Percentiles rank a stretch among this genome's conserved stretches.
Evolutionary conservation across 257 asterid genomes (phyloP).

Genomic region (Solanum paucissectum): DNA sequence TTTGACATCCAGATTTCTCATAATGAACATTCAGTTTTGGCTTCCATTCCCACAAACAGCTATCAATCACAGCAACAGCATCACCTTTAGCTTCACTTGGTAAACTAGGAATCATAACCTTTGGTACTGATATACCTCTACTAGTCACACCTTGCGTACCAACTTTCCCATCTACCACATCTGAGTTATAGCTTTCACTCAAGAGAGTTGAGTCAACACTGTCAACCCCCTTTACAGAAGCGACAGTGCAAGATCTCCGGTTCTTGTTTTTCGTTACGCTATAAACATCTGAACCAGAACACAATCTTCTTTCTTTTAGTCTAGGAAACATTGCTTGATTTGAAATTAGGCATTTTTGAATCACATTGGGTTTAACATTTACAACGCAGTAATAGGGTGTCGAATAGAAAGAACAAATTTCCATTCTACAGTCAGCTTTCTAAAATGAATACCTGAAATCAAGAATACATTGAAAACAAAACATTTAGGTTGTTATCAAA

Average conservation of each 20-base stretch:
- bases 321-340: constrained; percentile 13
- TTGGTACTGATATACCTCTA: constrained; percentile 31
- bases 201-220: constrained; percentile 26
- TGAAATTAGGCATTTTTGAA: constrained; percentile 14
- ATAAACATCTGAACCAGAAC: constrained; percentile 13
- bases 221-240: constrained; percentile 25
- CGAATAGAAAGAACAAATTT: constrained; percentile 38
- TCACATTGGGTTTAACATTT: constrained; percentile 14
- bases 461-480: constrained; percentile 2
- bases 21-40: constrained; percentile 73
- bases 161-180: constrained; percentile 41
- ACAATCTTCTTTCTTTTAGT: constrained; percentile 12
- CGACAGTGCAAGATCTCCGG: constrained; percentile 4
- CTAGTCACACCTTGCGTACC: constrained; percentile 16
- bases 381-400: constrained; percentile 17
- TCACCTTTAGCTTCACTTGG: constrained; percentile 51
- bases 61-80: constrained; percentile 36
- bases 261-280: constrained; percentile 15
- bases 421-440: constrained; percentile 39
- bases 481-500: neutral
- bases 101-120: constrained; percentile 65
- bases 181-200: constrained; percentile 26
- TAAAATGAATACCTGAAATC: constrained; percentile 22
- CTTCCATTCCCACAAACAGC: constrained; percentile 82
- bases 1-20: constrained; percentile 65